These are phyloP conservation scores for Colletotrichum echinochloae DNA, from an alignment of 2,329 filamentous ascomycete genomes.

Conservation along the genomic window DNA sequence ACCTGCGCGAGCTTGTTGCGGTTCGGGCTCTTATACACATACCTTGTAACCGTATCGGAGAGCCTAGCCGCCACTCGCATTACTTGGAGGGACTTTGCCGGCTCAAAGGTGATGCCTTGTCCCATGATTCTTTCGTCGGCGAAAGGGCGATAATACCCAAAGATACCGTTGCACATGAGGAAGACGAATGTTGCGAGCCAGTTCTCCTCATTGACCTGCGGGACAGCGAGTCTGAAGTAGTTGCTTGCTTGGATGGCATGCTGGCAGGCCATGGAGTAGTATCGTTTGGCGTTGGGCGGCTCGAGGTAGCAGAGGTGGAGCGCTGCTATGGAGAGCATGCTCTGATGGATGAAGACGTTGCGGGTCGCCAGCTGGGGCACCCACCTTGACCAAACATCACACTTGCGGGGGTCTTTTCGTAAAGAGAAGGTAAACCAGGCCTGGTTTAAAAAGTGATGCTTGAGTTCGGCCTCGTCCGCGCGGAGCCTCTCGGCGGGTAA, in stretches of 20 bases:
- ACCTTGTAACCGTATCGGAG: constrained; percentile 32
- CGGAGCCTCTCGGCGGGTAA: constrained; percentile 38
- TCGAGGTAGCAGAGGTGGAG: constrained; percentile 40
- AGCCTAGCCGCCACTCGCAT: constrained; percentile 39
- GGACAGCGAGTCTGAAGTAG: constrained; percentile 38
- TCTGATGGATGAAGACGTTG: constrained; percentile 39
- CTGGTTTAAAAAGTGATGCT: constrained; percentile 41
- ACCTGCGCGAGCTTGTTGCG: constrained; percentile 36
- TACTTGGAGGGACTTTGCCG: constrained; percentile 25
- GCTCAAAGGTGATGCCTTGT: constrained; percentile 29
- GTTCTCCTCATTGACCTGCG: constrained; percentile 39
- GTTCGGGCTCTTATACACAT: constrained; percentile 35
- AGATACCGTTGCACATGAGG: constrained; percentile 41
- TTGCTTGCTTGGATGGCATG: constrained; percentile 41
- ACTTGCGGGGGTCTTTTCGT: constrained; percentile 32
- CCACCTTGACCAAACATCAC: constrained; percentile 41
- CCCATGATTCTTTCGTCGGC: constrained; percentile 38
- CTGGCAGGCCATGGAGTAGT: constrained; percentile 40
- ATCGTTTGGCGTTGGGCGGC: constrained; percentile 37
- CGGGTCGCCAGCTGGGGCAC: constrained; percentile 39
- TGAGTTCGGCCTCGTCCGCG: constrained; percentile 40
- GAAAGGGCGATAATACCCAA: constrained; percentile 40
- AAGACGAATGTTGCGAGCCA: constrained; percentile 40
- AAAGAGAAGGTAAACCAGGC: constrained; percentile 41
- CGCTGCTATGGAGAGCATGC: constrained; percentile 40